Evolutionary conservation across 768 basidiomycete species (phyloP), one percentile per base, ranked within the genome.

Genomic region (Boletus rubescentipes): DNA sequence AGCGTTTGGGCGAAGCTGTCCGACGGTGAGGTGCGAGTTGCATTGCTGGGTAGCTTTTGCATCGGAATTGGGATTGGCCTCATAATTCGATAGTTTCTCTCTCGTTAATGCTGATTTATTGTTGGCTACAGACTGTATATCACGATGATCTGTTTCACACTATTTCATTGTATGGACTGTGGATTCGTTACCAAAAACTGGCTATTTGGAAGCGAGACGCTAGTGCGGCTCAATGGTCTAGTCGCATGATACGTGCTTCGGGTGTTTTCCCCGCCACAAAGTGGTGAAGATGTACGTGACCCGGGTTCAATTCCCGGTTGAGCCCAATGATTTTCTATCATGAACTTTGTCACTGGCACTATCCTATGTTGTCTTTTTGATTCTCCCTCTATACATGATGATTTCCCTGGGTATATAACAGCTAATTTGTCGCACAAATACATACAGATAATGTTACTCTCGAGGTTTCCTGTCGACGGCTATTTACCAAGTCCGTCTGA

Each of bases 11-110:
- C 40, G n/a, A 67, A 61, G 46, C 8, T 72, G 38, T 62, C 63
- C 9, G 63, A 69, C 9, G 54, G 53, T 20, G 62, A 70, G 30
- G 60, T 72, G 31, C 72, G 70, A 39, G 36, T 75, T 21, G 70
- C 70, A 8, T 59, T 79, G 49, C 49, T 72, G 23, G 69, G 78
- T 44, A 77, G 72, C 43, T 74, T 79, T 58, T 78, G 75, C 59
- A 69, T 77, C 10, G 77, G 77, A 23, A 59, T 79, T 40, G 77
- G 77, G 45, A 63, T 79, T 37, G 77, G 77, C 21, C 61, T 78
- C 51, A 59, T 74, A 58, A 31, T 70, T 42, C 63, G 68, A 51
- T 70, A 65, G 53, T 34, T 43, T 52, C 10, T 10, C 36, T 50
- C 37, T 21, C 35, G 49, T 44, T 30, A 5, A 6, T 49, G 16